Evolutionary conservation across 768 basidiomycete species (phyloP), one percentile per base, ranked within the genome.

Genomic region (Tricholoma bakamatsutake): DNA sequence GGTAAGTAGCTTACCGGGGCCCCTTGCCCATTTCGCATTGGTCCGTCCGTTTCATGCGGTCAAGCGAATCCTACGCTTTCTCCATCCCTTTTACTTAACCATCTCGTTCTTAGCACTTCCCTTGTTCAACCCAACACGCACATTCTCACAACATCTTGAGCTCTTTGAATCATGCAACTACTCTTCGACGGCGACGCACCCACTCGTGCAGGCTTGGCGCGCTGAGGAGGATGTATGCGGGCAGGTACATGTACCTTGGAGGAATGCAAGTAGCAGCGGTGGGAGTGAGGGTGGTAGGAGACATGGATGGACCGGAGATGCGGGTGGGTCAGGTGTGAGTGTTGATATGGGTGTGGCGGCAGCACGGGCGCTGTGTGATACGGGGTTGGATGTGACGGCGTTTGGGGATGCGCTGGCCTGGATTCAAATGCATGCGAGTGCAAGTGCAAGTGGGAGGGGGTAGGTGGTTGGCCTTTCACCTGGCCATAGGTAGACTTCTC

Each of bases 101-200:
- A 10, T 24, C 1, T 45, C 7, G 21, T 18, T 7, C 42, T 11
- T 53, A 80, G 82, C 73, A 8, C 71, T 84, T 8, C 82, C 83
- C 4, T 69, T 84, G 3, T 84, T 82, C 65, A 76, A 78, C 57
- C 72, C 76, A 12, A 80, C 81, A 0, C 58, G 64, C 28, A 67
- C 68, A 49, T 81, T 84, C 63, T 74, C 66, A 17, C 73, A 71
- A 2, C 75, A 78, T 48, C 71, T 84, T 4, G 74, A 80, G 49
- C 43, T 78, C 13, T 82, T 80, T 55, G 67, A 71, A 17, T 71
- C 73, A 1, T 80, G 77, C 60, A 64, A 66, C 7, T 72, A 66
- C 59, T 52, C 59, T 10, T 79, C 80, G 2, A 73, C 75, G 0
- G 21, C 57, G n/a, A 65, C 67, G 15, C 72, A 78, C 54, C 73